Evolutionary conservation across 768 basidiomycete genomes (phyloP).

Genomic region (Crucibulum laeve): DNA sequence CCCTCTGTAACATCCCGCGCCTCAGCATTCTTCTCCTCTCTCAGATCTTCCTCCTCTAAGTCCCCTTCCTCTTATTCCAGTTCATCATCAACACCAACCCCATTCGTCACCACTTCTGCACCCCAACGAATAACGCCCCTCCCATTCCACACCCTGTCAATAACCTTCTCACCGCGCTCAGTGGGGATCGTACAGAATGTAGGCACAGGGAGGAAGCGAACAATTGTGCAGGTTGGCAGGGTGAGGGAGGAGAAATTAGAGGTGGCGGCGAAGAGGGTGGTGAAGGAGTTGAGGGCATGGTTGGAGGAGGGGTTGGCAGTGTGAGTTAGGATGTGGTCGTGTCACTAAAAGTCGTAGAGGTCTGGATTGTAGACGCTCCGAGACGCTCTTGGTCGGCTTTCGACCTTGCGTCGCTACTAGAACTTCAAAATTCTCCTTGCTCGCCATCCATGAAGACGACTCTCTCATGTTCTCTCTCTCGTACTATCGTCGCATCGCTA

Average conservation of each 20-base stretch:
- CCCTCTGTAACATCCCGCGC: slow-evolving; percentile 1
- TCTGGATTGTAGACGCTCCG: no score
- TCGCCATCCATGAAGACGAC: no score
- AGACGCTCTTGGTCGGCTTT: no score
- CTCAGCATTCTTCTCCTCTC: slow-evolving; percentile 1
- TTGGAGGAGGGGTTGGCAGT: no score
- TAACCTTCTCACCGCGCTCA: slow-evolving; percentile 38
- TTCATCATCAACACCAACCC: slow-evolving; percentile 7
- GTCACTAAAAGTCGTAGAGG: no score
- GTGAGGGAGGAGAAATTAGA: slow-evolving; percentile 53
- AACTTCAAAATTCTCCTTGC: no score
- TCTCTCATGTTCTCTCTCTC: no score
- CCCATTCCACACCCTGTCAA: slow-evolving; percentile 30
- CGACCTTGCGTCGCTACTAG: no score
- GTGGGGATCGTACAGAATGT: slow-evolving; percentile 31
- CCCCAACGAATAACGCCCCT: slow-evolving; percentile 19
- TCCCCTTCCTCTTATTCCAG: slow-evolving; percentile 8
- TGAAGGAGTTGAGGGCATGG: no score
- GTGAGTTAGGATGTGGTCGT: no score
- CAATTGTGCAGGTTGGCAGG: slow-evolving; percentile 49
- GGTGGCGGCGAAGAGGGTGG: slow-evolving; percentile 45
- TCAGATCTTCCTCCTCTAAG: not conserved
- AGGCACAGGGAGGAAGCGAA: slow-evolving; percentile 35
- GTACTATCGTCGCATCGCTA: no score
- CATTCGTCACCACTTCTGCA: slow-evolving; percentile 4